Evolutionary conservation across 1,139 yeast species (phyloP).

Genomic region (Sugiyamaella pinicola): DNA sequence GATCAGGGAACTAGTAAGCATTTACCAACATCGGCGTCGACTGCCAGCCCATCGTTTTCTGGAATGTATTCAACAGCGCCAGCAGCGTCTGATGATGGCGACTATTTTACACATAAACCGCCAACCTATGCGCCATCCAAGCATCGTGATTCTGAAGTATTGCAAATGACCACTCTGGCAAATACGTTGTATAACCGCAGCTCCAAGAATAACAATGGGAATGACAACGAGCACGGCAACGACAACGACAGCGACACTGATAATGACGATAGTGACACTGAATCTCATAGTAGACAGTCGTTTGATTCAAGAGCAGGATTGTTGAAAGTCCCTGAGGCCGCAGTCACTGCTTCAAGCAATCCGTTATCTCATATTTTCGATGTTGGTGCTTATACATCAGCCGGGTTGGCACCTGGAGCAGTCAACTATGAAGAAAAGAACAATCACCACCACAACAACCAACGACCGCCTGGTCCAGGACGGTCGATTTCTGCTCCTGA

Average conservation of each 20-base stretch:
- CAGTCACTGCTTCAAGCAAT: slow-evolving; percentile 5
- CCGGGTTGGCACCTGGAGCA: slow-evolving; percentile 41
- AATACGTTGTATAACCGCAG: slow-evolving; percentile 13
- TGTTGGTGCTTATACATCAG: slow-evolving; percentile 35
- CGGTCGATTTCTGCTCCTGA: slow-evolving; percentile 13
- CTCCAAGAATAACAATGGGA: neutral
- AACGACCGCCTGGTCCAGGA: neutral
- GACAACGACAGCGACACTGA: neutral
- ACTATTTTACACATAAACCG: slow-evolving; percentile 11
- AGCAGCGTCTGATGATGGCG: neutral
- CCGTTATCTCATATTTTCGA: slow-evolving; percentile 28
- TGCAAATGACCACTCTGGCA: slow-evolving; percentile 14
- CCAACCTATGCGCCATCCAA: slow-evolving; percentile 7
- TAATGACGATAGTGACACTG: neutral
- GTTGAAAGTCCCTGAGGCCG: slow-evolving; percentile 6
- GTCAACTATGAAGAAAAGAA: slow-evolving; percentile 23
- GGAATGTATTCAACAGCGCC: slow-evolving; percentile 2
- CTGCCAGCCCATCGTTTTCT: slow-evolving; percentile 3
- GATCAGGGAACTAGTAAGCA: slow-evolving; percentile 15
- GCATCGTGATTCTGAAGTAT: slow-evolving; percentile 8
- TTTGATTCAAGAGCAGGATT: slow-evolving; percentile 12
- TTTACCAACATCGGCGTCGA: slow-evolving; percentile 2
- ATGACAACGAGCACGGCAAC: neutral
- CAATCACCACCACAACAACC: neutral
- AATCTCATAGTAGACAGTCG: slow-evolving; percentile 4